Base-by-base conservation (phyloP, 495 filamentous ascomycete genomes). In the Tuber brumale region DNA sequence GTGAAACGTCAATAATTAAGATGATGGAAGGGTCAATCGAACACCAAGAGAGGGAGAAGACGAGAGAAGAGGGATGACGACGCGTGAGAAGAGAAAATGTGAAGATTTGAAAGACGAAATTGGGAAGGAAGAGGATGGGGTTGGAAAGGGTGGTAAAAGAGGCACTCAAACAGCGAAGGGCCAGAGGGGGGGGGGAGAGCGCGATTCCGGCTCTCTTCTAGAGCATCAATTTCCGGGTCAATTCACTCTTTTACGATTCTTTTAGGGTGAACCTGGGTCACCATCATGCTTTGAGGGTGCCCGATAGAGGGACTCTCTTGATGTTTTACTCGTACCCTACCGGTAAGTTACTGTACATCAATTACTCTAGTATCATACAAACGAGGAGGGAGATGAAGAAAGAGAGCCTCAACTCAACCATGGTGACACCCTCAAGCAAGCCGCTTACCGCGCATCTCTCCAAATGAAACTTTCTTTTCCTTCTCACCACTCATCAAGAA, bases 141-240 rank as follows among this genome's bases (percentile, higher is more conserved):
- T 44, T 21, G 16, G 51, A 39, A 18, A 75, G 19, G 71, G 35
- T 69, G 72, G 43, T 57, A 39, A 79, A 79, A 78, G 70, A 70
- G 72, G 42, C 27, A 74, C 74, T 71, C 74, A 77, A 72, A 75
- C 66, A 77, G 70, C 31, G 70, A 71, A 76, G 73, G 41, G 43
- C 51, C 71, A 43, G 72, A 70, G 43, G 61, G 76, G 42, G 41
- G 5, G 46, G 70, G 51, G 48, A 72, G 48, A 70, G 66, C 41
- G 57, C 48, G 48, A 73, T 66, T 66, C 27, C n/a, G 57, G 57
- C 10, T 66, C 57, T 31, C 57, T n/a, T 31, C n/a, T 7, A 31
- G 57, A 66, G 27, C 57, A 66, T 66, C 57, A 66, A 66, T 66
- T 66, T 66, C n/a, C 57, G 14, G 57, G 57, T 18, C 5, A 66